Evolutionary conservation across 768 basidiomycete genomes (phyloP), one percentile per base, ranked within the genome.

Genomic region (Rickenella mellea): DNA sequence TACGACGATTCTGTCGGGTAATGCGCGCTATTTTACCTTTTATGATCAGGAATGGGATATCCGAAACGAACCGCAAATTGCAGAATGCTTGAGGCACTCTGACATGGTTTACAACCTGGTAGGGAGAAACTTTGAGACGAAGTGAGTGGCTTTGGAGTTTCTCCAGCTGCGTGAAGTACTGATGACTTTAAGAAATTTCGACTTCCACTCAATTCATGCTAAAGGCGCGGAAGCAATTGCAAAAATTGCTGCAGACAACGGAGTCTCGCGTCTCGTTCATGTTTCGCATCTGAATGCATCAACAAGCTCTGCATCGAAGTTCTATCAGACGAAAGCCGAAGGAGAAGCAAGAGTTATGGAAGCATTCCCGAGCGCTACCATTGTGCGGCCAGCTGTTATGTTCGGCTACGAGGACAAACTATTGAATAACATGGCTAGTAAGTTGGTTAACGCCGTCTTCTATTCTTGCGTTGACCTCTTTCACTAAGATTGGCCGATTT

Each of bases 21-120:
- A 27, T 17, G 1, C 4, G 11, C 7, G n/a, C n/a, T 8, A 20
- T 20, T 21, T 27, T 14, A 35, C 2, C 15, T 19, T 32, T 22
- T 12, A 20, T 33, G 24, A n/a, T n/a, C 48, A 97, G 93, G 94
- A 97, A 75, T 97, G 91, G 90, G 91, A 97, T 57, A 71, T 94
- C 37, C 76, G 90, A 44, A 83, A 88, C 56, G 85, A 90, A 54
- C 73, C 79, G 39, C 90, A 93, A 56, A 96, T 93, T 52, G 87
- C 78, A 28, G 94, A 97, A 59, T 96, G 92, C 61, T 59, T 98
- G 45, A 73, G 88, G 50, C 91, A 96, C 63, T 97, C 94, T 15
- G 90, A 98, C 59, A 85, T 83, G 4, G 96, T 99, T 17, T 96
- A 92, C 70, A 98, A 97, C 65, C 82, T 97, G 44, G 83, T 87